Conservation (phyloP, 1,139 yeast genomes). For the Kodamaea plutei region DNA sequence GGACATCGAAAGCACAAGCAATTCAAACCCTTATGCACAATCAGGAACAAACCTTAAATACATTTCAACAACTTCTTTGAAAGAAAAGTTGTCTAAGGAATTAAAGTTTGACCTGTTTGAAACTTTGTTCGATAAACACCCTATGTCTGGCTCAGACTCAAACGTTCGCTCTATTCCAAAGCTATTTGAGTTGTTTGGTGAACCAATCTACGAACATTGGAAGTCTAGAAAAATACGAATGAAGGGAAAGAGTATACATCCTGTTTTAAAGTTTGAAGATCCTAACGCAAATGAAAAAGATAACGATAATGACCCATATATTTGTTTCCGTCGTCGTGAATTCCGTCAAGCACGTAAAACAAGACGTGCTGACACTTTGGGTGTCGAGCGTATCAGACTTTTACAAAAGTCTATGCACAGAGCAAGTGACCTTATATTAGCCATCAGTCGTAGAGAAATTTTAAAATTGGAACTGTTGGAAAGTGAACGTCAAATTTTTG, state of each 20-base stretch:
- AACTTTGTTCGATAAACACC: constrained; percentile 50
- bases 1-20: constrained; percentile 28
- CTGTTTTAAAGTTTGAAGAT: constrained; percentile 79
- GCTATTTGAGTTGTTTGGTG: constrained; percentile 63
- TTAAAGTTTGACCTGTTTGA: constrained; percentile 36
- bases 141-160: constrained; percentile 8
- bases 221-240: constrained; percentile 64
- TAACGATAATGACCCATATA: constrained; percentile 88
- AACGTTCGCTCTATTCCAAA: constrained; percentile 43
- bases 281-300: constrained; percentile 75
- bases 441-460: constrained; percentile 73
- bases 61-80: constrained; percentile 33
- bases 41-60: constrained; percentile 31
- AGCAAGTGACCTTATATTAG: constrained; percentile 66
- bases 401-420: constrained; percentile 73
- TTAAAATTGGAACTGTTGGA: constrained; percentile 55
- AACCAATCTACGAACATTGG: constrained; percentile 77
- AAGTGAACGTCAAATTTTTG: constrained; percentile 61
- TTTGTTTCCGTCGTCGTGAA: constrained; percentile 93
- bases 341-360: constrained; percentile 95
- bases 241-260: constrained; percentile 68
- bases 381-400: constrained; percentile 76
- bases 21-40: constrained; percentile 26
- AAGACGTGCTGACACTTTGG: constrained; percentile 87
- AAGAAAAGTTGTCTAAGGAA: constrained; percentile 40